phyloP scores from a whole-genome alignment of 768 basidiomycete genomes.

The Leccinellum albellum region DNA sequence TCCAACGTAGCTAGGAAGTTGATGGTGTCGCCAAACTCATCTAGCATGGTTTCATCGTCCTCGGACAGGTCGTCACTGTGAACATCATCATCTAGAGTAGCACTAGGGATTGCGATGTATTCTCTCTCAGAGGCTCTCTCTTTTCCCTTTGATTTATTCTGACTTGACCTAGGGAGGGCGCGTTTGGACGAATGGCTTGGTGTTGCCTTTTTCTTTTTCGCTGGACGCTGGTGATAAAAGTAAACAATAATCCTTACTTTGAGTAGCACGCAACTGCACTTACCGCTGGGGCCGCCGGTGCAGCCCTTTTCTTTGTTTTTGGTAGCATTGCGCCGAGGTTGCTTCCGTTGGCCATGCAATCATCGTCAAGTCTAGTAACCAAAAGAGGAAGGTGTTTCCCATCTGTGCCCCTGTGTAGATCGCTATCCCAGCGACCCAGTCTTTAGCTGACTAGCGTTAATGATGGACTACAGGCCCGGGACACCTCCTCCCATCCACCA shows the following conservation, averaged over 20 bases:
- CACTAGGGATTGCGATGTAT: constrained; percentile 57
- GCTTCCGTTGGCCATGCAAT: not conserved
- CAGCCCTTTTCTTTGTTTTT: constrained; percentile 33
- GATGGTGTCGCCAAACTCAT: constrained; percentile 58
- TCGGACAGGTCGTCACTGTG: constrained; percentile 54
- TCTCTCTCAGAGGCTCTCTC: constrained; percentile 57
- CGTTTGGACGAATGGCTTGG: constrained; percentile 21
- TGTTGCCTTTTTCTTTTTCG: constrained; percentile 61
- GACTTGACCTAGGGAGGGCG: constrained; percentile 19
- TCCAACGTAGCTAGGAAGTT: constrained; percentile 73
- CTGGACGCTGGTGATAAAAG: constrained; percentile 32
- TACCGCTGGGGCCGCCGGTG: constrained; percentile 31
- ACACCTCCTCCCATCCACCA: constrained; percentile 62
- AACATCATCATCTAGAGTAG: constrained; percentile 2
- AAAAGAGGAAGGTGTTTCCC: constrained; percentile 25
- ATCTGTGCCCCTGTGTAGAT: not conserved
- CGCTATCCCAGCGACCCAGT: not conserved
- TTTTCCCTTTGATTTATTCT: constrained; percentile 45
- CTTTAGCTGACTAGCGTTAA: not conserved
- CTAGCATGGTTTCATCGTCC: constrained; percentile 62
- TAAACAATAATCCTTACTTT: not conserved
- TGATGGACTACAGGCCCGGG: constrained; percentile 34
- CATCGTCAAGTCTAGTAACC: not conserved
- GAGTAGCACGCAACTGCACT: not conserved
- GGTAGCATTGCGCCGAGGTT: constrained; percentile 18